Conservation (phyloP, 768 basidiomycete genomes). For the Cystofilobasidium ferigula region DNA sequence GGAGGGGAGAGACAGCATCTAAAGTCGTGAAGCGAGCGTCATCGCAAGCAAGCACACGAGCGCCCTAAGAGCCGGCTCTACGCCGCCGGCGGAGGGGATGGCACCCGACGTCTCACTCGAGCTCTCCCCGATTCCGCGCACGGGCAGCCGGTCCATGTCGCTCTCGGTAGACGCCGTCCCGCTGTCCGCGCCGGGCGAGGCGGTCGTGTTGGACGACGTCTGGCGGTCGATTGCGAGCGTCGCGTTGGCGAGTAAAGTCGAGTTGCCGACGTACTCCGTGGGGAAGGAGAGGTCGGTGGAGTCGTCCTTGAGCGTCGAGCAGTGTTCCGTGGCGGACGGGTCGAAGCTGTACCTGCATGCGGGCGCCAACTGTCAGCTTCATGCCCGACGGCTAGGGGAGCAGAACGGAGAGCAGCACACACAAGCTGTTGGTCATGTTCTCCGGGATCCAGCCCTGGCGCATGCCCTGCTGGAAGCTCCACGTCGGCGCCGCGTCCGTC, state of each 20-base stretch:
- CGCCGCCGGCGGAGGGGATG: too few species aligned
- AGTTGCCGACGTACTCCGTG: background rate
- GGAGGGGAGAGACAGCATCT: too few species aligned
- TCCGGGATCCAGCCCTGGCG: constrained; percentile 9
- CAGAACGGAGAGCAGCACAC: background rate
- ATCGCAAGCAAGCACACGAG: background rate
- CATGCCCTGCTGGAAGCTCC: background rate
- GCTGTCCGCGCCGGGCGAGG: background rate
- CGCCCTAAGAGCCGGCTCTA: too few species aligned
- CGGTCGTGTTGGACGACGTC: background rate
- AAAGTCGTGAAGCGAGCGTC: too few species aligned
- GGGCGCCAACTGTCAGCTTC: background rate
- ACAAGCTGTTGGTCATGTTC: background rate
- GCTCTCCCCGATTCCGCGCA: background rate
- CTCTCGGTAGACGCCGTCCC: too few species aligned
- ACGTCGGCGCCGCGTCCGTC: constrained; percentile 8
- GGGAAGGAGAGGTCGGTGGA: background rate
- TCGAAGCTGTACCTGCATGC: constrained; percentile 6
- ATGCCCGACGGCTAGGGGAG: too few species aligned
- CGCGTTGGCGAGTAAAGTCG: background rate
- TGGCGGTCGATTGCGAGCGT: background rate
- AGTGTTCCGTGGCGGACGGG: background rate
- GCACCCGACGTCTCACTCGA: background rate
- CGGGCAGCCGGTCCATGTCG: too few species aligned
- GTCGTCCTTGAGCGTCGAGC: background rate